Evolutionary conservation across 495 filamentous ascomycete species (phyloP).

Genomic region (Trichoderma orchidacearum): DNA sequence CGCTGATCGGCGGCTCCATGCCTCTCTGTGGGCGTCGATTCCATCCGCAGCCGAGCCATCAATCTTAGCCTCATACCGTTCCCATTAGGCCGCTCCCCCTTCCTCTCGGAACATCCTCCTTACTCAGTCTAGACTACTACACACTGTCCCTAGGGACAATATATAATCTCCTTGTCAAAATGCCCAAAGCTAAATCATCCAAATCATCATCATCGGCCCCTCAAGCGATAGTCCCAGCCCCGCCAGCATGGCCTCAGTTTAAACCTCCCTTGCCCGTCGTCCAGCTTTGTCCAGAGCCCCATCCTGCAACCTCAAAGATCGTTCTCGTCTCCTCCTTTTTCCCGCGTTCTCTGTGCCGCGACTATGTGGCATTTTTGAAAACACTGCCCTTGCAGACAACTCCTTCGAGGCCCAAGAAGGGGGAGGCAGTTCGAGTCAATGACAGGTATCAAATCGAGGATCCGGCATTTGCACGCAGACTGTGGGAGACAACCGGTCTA

Average conservation of each 20-base stretch:
- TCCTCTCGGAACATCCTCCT: too few relatives aligned
- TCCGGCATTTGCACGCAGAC: constrained; percentile 50
- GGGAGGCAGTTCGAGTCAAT: constrained; percentile 77
- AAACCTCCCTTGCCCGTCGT: constrained; percentile 54
- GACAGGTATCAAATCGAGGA: constrained; percentile 84
- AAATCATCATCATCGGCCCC: constrained; percentile 9
- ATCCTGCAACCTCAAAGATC: constrained; percentile 46
- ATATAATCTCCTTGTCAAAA: neutral
- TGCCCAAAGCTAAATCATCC: neutral
- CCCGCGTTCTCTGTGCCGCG: constrained; percentile 65
- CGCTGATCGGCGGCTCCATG: neutral
- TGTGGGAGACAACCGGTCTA: constrained; percentile 57
- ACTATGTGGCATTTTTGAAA: constrained; percentile 67
- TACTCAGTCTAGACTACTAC: neutral
- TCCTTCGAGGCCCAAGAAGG: constrained; percentile 70
- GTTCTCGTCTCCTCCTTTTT: constrained; percentile 67
- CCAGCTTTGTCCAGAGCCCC: constrained; percentile 47
- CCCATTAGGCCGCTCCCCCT: too few relatives aligned
- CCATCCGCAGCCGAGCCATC: too few relatives aligned
- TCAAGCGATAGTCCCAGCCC: neutral
- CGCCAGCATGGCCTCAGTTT: constrained; percentile 67
- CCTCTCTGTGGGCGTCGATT: too few relatives aligned
- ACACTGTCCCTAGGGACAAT: too few relatives aligned
- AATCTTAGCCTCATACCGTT: neutral
- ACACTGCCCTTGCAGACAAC: constrained; percentile 66